phyloP scores from a whole-genome alignment of 805 yeast genomes.

The Candida corydali region DNA sequence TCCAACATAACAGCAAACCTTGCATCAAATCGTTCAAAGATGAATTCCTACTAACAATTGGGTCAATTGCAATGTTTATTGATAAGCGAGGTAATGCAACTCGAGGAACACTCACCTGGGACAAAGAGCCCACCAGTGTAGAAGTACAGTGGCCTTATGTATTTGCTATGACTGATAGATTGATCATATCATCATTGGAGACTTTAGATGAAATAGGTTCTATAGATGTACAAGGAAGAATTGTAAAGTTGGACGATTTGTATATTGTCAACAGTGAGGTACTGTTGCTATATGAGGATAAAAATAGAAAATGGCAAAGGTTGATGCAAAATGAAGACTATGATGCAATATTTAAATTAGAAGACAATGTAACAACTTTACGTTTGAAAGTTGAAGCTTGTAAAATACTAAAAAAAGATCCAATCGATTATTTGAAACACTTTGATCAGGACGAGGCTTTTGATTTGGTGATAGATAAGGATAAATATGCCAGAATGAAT shows the following conservation, averaged over 20 bases:
- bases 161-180: conserved; percentile 22
- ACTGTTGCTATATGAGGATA: neutral
- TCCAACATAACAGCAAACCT: conserved; percentile 27
- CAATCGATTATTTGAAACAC: neutral
- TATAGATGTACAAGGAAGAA: neutral
- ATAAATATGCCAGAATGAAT: neutral
- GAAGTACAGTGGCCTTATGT: conserved; percentile 35
- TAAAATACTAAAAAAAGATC: conserved; percentile 1
- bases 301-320: neutral
- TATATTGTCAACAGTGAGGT: neutral
- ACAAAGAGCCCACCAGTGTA: conserved; percentile 29
- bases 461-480: conserved; percentile 3
- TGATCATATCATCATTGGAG: conserved; percentile 22
- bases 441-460: conserved; percentile 5
- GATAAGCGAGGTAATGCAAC: conserved; percentile 37
- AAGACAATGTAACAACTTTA: neutral
- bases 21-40: conserved; percentile 18
- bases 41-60: conserved; percentile 27
- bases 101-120: conserved; percentile 39
- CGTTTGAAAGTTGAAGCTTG: conserved; percentile 3
- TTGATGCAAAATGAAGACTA: neutral
- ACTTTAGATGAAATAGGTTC: conserved; percentile 16
- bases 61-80: conserved; percentile 39
- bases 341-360: conserved; percentile 3
- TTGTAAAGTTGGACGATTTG: conserved; percentile 2